A percentile compares a stretch with the other conserved stretches of the same genome.
These are phyloP conservation scores for Coleophoma crateriformis DNA, from an alignment of 2,329 filamentous ascomycete genomes.

Conservation along the genomic window DNA sequence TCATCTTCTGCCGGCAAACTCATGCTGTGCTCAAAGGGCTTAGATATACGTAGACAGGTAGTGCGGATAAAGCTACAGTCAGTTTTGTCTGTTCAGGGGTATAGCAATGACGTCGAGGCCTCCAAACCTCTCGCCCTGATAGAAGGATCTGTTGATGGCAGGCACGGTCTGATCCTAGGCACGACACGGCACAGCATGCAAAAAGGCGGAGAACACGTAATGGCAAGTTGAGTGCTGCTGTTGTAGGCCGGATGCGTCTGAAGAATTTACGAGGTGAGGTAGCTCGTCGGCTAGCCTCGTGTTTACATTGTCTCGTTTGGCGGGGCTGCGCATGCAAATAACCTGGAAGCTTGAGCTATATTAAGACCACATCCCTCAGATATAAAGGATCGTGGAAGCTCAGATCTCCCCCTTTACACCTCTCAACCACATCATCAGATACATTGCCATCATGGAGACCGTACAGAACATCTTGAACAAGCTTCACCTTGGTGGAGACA, in stretches of 20 bases:
- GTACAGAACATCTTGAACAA: constrained; percentile 43
- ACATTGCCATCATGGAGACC: constrained; percentile 19
- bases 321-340: constrained; percentile 13
- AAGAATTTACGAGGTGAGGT: neutral
- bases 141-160: neutral
- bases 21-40: neutral
- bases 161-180: neutral
- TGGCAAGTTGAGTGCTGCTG: neutral
- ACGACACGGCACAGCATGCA: no score
- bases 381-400: no score
- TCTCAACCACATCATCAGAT: neutral
- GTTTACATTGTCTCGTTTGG: constrained; percentile 10
- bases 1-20: constrained; percentile 3
- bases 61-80: no score
- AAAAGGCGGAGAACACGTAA: neutral
- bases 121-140: neutral
- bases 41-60: neutral
- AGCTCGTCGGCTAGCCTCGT: neutral
- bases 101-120: neutral
- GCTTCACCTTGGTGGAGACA: constrained; percentile 30
- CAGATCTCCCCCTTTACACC: no score
- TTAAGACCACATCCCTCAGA: constrained; percentile 1
- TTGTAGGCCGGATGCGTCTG: neutral
- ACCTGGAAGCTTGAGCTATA: constrained; percentile 6
- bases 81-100: neutral